Base-by-base conservation (phyloP, 129 eudicot species). In the Kitagawia praeruptora region DNA sequence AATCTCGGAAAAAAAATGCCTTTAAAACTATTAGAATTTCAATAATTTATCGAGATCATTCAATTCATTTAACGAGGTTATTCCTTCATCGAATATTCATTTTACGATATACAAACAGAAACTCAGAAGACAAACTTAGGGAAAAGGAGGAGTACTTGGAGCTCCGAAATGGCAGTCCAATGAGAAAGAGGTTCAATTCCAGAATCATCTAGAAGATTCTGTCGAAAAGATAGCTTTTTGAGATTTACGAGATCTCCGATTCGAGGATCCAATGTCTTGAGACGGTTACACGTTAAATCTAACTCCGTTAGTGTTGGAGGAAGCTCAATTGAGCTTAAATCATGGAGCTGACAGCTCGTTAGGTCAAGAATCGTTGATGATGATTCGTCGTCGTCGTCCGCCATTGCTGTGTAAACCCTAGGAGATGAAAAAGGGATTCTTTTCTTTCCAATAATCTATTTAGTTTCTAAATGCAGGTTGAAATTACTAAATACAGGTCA, bases 191-290 rank as follows among this genome's bases (percentile, higher is more conserved):
- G 89, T 21, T 86, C 84, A 41, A 95, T 80, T 71, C 89, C 96
- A 41, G 89, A 85, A 53, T 89, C 94, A 40, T 80, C 70, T 58
- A 92, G 75, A 40, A 95, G 93, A 77, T 95, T 95, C 78, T 90
- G 99, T 18, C 97, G 96, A 74, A 92, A 86, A 85, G 99, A 95
- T 31, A 95, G 96, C 83, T 86, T 95, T 76, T 89, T 90, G 79
- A 95, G 95, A 76, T 89, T 76, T 15, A 89, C 77, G 71, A 92
- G 90, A 31, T 81, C 88, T 4, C 88, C 86, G 41, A 95, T 90
- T 6, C 97, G 96, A 42, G 93, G 86, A 86, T 95, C 98, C 71
- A 95, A 72, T 61, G 85, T 83, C 14, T 88, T 86, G 38, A 95
- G 77, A 8, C 96, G 94, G 79, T 95, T 95, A 18, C 94, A 91